Conservation (phyloP, 345 rosid species). For the Brassica incana region DNA sequence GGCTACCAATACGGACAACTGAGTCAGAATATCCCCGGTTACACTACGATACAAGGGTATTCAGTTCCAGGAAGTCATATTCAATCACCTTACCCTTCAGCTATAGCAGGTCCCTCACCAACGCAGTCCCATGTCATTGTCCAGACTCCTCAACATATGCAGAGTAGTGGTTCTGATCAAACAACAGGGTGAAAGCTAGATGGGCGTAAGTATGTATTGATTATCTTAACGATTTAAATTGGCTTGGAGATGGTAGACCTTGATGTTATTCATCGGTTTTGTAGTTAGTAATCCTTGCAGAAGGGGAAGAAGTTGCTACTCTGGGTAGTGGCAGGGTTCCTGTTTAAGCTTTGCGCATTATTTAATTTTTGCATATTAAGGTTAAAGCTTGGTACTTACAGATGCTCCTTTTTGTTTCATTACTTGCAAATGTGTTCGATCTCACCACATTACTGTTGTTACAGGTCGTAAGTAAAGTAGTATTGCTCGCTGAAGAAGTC, state of each 20-base stretch:
- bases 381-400: slow-evolving; percentile 43
- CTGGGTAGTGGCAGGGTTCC: slow-evolving; percentile 70
- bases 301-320: slow-evolving; percentile 49
- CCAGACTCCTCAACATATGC: slow-evolving; percentile 75
- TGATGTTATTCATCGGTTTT: neutral
- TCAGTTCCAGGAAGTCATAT: slow-evolving; percentile 71
- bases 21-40: slow-evolving; percentile 67
- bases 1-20: slow-evolving; percentile 70
- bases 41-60: slow-evolving; percentile 70
- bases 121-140: slow-evolving; percentile 68
- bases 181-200: slow-evolving; percentile 73
- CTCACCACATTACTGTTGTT: slow-evolving; percentile 14
- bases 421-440: neutral
- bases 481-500: slow-evolving; percentile 44
- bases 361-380: slow-evolving; percentile 63
- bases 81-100: slow-evolving; percentile 75
- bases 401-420: neutral
- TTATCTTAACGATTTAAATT: neutral
- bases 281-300: slow-evolving; percentile 25
- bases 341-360: slow-evolving; percentile 78
- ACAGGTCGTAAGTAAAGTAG: slow-evolving; percentile 69
- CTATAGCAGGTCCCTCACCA: slow-evolving; percentile 45
- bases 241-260: neutral
- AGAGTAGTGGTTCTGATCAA: slow-evolving; percentile 83
- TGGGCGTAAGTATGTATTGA: slow-evolving; percentile 44